A percentile compares a stretch with the other conserved stretches of the same genome.
phyloP scores from a whole-genome alignment of 139 green algal species.

The Spirogloea muscicola region DNA sequence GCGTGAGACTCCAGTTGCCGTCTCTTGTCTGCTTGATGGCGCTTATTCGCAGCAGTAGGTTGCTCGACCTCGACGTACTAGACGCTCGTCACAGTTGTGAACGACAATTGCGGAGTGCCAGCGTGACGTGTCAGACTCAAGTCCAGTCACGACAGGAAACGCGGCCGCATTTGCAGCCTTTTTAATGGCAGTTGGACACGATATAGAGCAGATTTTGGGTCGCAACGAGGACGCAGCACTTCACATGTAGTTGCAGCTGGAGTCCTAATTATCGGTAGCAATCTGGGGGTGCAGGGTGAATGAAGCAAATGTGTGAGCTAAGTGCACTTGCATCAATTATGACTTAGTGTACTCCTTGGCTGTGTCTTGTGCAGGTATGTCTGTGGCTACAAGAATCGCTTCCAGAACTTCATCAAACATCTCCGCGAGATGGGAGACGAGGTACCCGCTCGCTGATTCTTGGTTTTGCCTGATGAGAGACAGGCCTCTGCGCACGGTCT shows the following conservation, averaged over 20 bases:
- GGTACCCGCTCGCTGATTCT: too few species aligned
- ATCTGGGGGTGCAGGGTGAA: too few species aligned
- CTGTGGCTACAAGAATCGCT: slow-evolving; percentile 86
- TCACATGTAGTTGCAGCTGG: too few species aligned
- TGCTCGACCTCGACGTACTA: too few species aligned
- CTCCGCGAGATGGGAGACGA: slow-evolving; percentile 76
- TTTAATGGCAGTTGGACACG: neutral
- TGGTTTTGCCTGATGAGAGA: neutral
- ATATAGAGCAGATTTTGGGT: too few species aligned
- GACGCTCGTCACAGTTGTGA: neutral
- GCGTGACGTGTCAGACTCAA: neutral
- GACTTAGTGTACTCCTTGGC: neutral
- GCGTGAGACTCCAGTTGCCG: slow-evolving; percentile 35
- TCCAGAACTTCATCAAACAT: slow-evolving; percentile 77
- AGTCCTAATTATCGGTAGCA: too few species aligned
- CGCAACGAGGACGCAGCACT: too few species aligned
- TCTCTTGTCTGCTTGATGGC: neutral
- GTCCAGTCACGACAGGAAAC: neutral
- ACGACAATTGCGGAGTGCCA: too few species aligned
- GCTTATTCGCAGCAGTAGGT: too few species aligned
- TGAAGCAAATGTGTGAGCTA: neutral
- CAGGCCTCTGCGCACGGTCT: neutral
- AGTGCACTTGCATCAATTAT: neutral
- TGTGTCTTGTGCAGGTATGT: slow-evolving; percentile 44
- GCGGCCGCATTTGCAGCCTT: neutral